These are phyloP conservation scores for Amauroascus verrucosus DNA, from an alignment of 2,329 filamentous ascomycete species.

Conservation along the genomic window DNA sequence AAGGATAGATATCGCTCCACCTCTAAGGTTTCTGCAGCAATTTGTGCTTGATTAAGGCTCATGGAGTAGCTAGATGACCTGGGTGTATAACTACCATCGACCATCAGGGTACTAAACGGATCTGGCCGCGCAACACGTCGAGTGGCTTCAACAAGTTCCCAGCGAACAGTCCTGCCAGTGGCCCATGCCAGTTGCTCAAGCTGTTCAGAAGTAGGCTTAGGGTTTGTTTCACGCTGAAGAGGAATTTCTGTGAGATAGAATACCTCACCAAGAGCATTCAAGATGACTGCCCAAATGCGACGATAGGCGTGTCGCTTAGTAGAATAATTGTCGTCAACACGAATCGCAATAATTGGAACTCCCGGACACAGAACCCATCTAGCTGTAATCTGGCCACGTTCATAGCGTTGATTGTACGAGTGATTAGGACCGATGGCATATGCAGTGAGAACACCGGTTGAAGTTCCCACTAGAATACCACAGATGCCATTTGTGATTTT, in stretches of 20 bases:
- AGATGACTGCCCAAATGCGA: slow-evolving; percentile 79
- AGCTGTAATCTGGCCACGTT: slow-evolving; percentile 68
- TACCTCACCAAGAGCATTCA: slow-evolving; percentile 87
- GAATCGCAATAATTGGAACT: slow-evolving; percentile 76
- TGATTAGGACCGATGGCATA: slow-evolving; percentile 62
- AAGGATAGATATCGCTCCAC: slow-evolving; percentile 66
- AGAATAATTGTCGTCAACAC: slow-evolving; percentile 73
- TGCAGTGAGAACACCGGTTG: slow-evolving; percentile 68
- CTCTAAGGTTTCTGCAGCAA: slow-evolving; percentile 65
- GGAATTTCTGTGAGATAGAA: slow-evolving; percentile 73
- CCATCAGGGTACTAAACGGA: slow-evolving; percentile 57
- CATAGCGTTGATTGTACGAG: slow-evolving; percentile 51
- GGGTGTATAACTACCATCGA: slow-evolving; percentile 69
- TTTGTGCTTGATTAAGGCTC: slow-evolving; percentile 59
- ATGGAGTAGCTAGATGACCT: slow-evolving; percentile 65
- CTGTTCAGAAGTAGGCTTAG: slow-evolving; percentile 41
- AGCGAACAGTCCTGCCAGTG: slow-evolving; percentile 65
- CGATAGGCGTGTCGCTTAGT: slow-evolving; percentile 56
- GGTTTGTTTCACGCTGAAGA: slow-evolving; percentile 42
- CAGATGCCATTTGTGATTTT: slow-evolving; percentile 64
- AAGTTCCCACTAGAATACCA: slow-evolving; percentile 74
- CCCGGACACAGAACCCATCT: slow-evolving; percentile 87
- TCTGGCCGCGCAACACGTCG: slow-evolving; percentile 61
- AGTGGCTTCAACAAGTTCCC: slow-evolving; percentile 70
- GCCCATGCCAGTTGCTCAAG: slow-evolving; percentile 63